phyloP scores from a whole-genome alignment of 495 filamentous ascomycete species.

The Aspergillus sclerotioniger region DNA sequence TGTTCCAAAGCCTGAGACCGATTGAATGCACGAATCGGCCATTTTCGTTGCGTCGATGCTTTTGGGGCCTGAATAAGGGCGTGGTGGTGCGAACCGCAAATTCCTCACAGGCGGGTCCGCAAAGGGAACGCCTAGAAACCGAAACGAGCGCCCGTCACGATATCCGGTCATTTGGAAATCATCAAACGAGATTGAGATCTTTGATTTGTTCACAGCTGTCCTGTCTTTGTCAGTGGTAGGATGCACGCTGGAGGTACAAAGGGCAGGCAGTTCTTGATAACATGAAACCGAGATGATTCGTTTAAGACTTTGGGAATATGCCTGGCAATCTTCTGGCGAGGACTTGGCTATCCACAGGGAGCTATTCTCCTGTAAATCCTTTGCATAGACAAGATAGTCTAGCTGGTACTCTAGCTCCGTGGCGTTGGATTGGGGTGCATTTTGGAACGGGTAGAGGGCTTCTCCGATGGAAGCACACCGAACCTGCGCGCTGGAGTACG shows the following conservation, averaged over 20 bases:
- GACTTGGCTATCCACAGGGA: slow-evolving; percentile 20
- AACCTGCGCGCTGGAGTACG: slow-evolving; percentile 12
- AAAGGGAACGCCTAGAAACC: slow-evolving; percentile 52
- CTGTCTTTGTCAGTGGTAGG: slow-evolving; percentile 26
- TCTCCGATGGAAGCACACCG: slow-evolving; percentile 28
- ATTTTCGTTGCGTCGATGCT: slow-evolving; percentile 41
- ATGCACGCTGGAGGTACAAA: slow-evolving; percentile 28
- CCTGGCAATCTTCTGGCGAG: slow-evolving; percentile 9
- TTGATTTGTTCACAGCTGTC: slow-evolving; percentile 20
- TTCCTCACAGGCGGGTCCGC: slow-evolving; percentile 39
- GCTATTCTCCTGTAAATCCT: slow-evolving; percentile 14
- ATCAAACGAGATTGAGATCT: slow-evolving; percentile 31
- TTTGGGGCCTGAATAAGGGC: slow-evolving; percentile 37
- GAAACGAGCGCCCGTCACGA: slow-evolving; percentile 53
- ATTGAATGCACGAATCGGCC: slow-evolving; percentile 45
- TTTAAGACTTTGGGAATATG: slow-evolving; percentile 17
- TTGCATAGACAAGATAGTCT: slow-evolving; percentile 25
- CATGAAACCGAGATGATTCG: slow-evolving; percentile 13
- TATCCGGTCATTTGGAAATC: slow-evolving; percentile 36
- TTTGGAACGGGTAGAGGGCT: slow-evolving; percentile 17
- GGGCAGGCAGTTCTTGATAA: slow-evolving; percentile 17
- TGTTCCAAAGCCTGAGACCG: slow-evolving; percentile 11
- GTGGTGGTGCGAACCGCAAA: slow-evolving; percentile 45
- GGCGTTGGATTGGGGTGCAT: slow-evolving; percentile 11
- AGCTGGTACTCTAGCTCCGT: slow-evolving; percentile 28